phyloP scores from a whole-genome alignment of 139 green algal genomes.

The Prasinococcaceae sp. region DNA sequence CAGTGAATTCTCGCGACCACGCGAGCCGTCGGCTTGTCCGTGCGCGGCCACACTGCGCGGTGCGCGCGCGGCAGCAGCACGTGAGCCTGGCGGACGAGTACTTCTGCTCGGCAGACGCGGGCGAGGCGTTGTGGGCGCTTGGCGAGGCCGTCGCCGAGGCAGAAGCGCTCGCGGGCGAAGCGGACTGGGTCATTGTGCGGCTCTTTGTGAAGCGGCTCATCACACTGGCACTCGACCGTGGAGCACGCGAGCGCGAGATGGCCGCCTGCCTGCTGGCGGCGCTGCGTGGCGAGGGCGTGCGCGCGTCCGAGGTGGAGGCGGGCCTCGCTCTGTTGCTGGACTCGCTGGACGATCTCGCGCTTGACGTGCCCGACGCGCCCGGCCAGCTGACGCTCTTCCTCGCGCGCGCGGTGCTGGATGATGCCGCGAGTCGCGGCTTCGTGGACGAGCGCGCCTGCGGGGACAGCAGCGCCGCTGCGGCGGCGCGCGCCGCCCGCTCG shows the following conservation, averaged over 20 bases:
- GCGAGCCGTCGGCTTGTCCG: too few species aligned
- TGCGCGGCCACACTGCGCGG: too few species aligned
- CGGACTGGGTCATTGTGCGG: too few species aligned
- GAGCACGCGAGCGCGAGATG: conserved; percentile 6
- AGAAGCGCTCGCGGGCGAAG: too few species aligned
- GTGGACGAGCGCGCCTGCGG: neutral
- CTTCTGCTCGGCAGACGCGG: too few species aligned
- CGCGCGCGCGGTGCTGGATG: conserved; percentile 53
- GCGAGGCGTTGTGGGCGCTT: too few species aligned
- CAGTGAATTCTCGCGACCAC: too few species aligned
- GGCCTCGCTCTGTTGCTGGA: conserved; percentile 16
- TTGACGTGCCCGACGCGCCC: conserved; percentile 56
- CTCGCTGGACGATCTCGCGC: conserved; percentile 40
- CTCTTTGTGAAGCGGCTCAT: conserved; percentile 2
- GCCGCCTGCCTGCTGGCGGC: neutral
- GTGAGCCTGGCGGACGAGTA: too few species aligned
- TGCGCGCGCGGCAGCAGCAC: too few species aligned
- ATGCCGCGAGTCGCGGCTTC: conserved; percentile 46
- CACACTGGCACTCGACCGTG: neutral
- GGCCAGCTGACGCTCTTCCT: conserved; percentile 50
- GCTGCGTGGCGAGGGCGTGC: neutral
- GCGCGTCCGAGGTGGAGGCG: neutral
- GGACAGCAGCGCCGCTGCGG: neutral
- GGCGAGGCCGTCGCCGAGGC: too few species aligned
- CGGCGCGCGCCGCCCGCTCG: conserved; percentile 15